These are phyloP conservation scores for Penstemon barbatus DNA, from an alignment of 257 asterid genomes.

Conservation along the genomic window DNA sequence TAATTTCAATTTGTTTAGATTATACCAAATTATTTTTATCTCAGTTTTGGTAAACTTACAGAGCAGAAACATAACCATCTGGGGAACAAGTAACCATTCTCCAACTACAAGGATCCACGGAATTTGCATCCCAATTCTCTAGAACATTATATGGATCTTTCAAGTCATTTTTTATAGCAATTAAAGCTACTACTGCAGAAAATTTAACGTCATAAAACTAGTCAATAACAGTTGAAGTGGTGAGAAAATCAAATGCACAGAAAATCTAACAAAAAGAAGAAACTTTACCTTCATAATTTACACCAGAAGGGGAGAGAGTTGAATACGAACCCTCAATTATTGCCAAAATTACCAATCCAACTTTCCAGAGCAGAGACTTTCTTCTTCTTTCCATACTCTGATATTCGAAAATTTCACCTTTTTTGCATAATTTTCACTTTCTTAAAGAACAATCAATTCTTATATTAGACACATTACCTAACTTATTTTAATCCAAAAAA, in stretches of 20 bases:
- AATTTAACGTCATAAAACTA: constrained; percentile 15
- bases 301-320: constrained; percentile 94
- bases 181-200: constrained; percentile 84
- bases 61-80: constrained; percentile 83
- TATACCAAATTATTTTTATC: neutral
- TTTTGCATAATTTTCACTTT: constrained; percentile 31
- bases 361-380: constrained; percentile 40
- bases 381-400: constrained; percentile 52
- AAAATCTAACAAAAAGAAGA: constrained; percentile 9
- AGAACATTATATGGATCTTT: constrained; percentile 81
- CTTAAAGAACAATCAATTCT: constrained; percentile 37
- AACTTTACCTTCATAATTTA: constrained; percentile 88
- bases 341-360: constrained; percentile 48
- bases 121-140: constrained; percentile 90
- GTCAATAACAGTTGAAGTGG: neutral
- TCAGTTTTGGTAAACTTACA: constrained; percentile 53
- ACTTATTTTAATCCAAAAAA: constrained; percentile 27
- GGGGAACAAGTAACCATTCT: constrained; percentile 81
- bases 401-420: constrained; percentile 37
- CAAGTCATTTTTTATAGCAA: constrained; percentile 66
- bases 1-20: neutral
- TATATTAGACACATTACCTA: constrained; percentile 25
- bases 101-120: constrained; percentile 99
- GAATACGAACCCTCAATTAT: constrained; percentile 59
- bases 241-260: constrained; percentile 25